Percentiles rank a stretch among this genome's conserved stretches.
Evolutionary conservation across 164 flowering plant species (phyloP).

Genomic region (Houttuynia cordata): DNA sequence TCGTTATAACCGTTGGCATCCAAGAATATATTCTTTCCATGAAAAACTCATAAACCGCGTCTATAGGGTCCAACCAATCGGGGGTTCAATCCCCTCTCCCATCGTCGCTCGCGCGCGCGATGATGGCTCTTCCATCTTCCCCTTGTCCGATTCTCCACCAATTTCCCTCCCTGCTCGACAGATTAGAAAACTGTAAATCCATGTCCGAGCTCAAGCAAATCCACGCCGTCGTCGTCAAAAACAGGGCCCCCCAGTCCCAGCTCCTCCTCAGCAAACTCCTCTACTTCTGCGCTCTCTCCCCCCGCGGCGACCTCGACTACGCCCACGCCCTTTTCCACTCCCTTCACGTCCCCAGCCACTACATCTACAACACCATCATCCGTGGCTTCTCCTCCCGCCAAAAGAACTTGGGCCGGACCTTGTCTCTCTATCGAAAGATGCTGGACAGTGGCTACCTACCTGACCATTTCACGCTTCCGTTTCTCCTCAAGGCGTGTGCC

Average conservation of each 20-base stretch:
- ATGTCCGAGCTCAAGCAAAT: slow-evolving; percentile 13
- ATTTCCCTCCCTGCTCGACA: slow-evolving; percentile 6
- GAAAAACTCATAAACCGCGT: no score
- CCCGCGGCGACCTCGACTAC: slow-evolving; percentile 9
- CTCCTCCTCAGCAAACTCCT: slow-evolving; percentile 11
- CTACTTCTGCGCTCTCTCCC: slow-evolving; percentile 7
- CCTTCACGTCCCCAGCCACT: slow-evolving; percentile 1
- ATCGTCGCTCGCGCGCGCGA: no score
- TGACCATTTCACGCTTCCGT: slow-evolving; percentile 12
- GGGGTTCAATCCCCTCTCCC: no score
- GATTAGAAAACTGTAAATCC: slow-evolving; percentile 10
- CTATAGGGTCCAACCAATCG: no score
- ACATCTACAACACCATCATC: slow-evolving; percentile 11
- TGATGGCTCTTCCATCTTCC: slow-evolving; percentile 1
- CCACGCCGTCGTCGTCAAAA: slow-evolving; percentile 9
- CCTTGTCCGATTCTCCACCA: slow-evolving; percentile 1
- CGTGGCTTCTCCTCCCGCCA: slow-evolving; percentile 6
- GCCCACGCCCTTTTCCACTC: slow-evolving; percentile 5
- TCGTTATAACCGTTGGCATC: no score
- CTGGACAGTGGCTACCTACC: slow-evolving; percentile 6
- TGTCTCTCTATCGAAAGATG: slow-evolving; percentile 7
- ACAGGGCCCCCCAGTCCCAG: slow-evolving; percentile 8
- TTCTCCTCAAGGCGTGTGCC: slow-evolving; percentile 11
- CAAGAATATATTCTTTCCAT: no score
- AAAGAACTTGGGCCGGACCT: not conserved